Evolutionary conservation across 225 moss, liverwort and hornwort species (phyloP), one percentile per base, ranked within the genome.

Genomic region (Physcomitrium patens): DNA sequence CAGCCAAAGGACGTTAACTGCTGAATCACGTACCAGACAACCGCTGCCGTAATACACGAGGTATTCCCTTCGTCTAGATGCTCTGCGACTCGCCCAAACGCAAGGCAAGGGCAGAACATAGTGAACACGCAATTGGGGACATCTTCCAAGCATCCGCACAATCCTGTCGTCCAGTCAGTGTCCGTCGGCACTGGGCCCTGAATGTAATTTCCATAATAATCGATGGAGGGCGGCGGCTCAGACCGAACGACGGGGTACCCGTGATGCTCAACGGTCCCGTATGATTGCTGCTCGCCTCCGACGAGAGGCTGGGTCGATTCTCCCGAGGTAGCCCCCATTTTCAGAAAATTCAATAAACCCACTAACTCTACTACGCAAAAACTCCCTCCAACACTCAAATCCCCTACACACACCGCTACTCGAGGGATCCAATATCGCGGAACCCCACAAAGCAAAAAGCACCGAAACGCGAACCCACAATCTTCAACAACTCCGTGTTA

Each of bases 11-110:
- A 68, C 3, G 93, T 93, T 68, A 91, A 57, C 76, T 88, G 89
- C 76, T 99, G 93, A 49, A 99, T 79, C 57, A 99, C 86, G 46
- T 89, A 83, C 97, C 97, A 99, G 49, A 99, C 97, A 27, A 94
- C 5, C 4, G 97, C 88, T 0, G 87, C 97, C 24, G 94, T 89
- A 47, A 93, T 80, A 24, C 97, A 94, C 5, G 90, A 90, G 2
- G 97, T 99, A 37, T 84, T 78, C 15, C 97, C 97, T 11, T 84
- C 76, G 49, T 99, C 97, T 41, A 99, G 74, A 73, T 89, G 90
- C 85, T 99, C 90, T 4, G 83, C 94, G 9, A 94, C 94, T 45
- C 91, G 77, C 16, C 97, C 94, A 18, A 87, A 91, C 1, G 93
- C 94, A 50, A 99, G 56, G 79, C 97, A 99, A 9, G 97, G 97